phyloP scores from a whole-genome alignment of 2,329 filamentous ascomycete genomes.

The Dryadomyces sulphureus region DNA sequence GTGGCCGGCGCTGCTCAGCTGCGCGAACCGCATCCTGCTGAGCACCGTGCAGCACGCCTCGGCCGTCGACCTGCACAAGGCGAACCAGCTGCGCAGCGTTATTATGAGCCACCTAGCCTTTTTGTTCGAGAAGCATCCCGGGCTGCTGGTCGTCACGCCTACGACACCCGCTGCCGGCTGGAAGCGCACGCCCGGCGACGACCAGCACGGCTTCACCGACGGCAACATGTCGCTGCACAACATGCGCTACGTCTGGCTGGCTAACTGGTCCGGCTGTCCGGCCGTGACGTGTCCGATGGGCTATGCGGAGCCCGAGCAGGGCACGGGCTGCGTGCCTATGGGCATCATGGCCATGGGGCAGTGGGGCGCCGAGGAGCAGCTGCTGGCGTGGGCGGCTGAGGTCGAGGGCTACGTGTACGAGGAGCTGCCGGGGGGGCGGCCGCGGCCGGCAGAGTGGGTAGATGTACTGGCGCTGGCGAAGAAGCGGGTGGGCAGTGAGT shows the following conservation, averaged over 20 bases:
- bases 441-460: slow-evolving; percentile 38
- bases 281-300: slow-evolving; percentile 62
- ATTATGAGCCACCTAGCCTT: slow-evolving; percentile 66
- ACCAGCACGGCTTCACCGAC: slow-evolving; percentile 60
- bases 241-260: slow-evolving; percentile 78
- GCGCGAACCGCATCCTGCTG: slow-evolving; percentile 57
- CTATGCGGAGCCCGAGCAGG: slow-evolving; percentile 44
- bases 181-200: slow-evolving; percentile 43
- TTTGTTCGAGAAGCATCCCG: slow-evolving; percentile 56
- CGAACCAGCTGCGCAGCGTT: slow-evolving; percentile 57
- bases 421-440: slow-evolving; percentile 29
- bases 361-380: slow-evolving; percentile 51
- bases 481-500: slow-evolving; percentile 6
- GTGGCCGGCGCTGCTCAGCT: slow-evolving; percentile 41
- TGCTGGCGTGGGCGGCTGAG: slow-evolving; percentile 45
- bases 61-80: slow-evolving; percentile 55
- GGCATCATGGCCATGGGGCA: slow-evolving; percentile 50
- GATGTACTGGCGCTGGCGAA: slow-evolving; percentile 32
- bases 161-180: slow-evolving; percentile 65
- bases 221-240: slow-evolving; percentile 56
- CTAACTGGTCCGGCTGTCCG: slow-evolving; percentile 70
- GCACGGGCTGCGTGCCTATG: slow-evolving; percentile 43
- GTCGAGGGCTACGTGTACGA: slow-evolving; percentile 38
- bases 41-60: slow-evolving; percentile 48
- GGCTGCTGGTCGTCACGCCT: slow-evolving; percentile 65